Base-by-base conservation (phyloP, 768 basidiomycete species). In the Lactarius akahatsu region DNA sequence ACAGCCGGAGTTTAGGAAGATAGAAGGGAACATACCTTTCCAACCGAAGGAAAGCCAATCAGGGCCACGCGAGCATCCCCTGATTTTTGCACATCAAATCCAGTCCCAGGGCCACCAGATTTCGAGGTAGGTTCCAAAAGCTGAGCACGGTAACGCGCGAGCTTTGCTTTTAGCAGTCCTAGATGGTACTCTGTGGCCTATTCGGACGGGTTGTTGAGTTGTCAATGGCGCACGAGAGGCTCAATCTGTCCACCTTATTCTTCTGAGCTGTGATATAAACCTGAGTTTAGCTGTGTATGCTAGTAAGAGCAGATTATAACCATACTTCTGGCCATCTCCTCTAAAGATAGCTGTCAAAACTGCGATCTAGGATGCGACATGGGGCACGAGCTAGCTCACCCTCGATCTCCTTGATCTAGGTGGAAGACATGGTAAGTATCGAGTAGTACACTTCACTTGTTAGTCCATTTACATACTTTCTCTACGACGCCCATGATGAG, bases 261-360 rank as follows among this genome's bases (percentile, higher is more conserved):
- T 98, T 98, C 80, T 96, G 94, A 59, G 94, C 92, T 94, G 63
- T 52, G 66, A 20, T 47, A 28, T 41, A 13, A 38, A 11, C 36
- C 36, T 38, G 62, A 9, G 56, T 57, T 70, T 40, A 41, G 58
- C 36, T 13, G 32, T 16, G 6, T 36, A 59, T 58, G 65, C 54
- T 32, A 34, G 62, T 65, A 13, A 30, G 54, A 47, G n/a, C 5
- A 11, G 57, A 11, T 10, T 38, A 32, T 47, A 30, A 7, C 28
- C 90, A 81, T 76, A 94, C 94, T 98, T 78, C 94, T 85, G 70
- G 92, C 89, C 96, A 98, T 97, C 85, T 98, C 96, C 87, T 94
- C 93, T 95, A 74, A 26, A 65, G 23, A 23, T 20, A 55, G 45
- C 45, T 16, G 57, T 47, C 34, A 28, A 40, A 10, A 11, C 26